phyloP scores from a whole-genome alignment of 805 yeast genomes.

The Pichia eremophila region DNA sequence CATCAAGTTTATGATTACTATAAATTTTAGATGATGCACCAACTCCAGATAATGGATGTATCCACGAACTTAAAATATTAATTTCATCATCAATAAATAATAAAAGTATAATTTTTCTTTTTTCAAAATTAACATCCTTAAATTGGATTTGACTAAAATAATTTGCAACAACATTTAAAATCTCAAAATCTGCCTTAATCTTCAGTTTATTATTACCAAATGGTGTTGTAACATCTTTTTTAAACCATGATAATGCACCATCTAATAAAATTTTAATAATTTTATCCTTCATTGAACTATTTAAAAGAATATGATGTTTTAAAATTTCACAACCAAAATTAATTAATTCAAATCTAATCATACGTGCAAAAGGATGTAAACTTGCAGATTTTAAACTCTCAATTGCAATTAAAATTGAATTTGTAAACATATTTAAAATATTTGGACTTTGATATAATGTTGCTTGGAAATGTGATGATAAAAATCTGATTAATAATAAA shows the following conservation, averaged over 20 bases:
- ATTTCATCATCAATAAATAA: conserved; percentile 72
- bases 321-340: conserved; percentile 59
- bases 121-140: conserved; percentile 26
- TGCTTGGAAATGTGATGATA: conserved; percentile 74
- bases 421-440: conserved; percentile 57
- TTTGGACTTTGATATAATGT: conserved; percentile 64
- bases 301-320: conserved; percentile 41
- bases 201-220: conserved; percentile 74
- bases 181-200: conserved; percentile 56
- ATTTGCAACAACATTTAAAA: conserved; percentile 45
- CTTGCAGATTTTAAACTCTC: conserved; percentile 48
- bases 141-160: conserved; percentile 20
- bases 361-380: conserved; percentile 72
- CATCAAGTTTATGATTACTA: conserved; percentile 27
- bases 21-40: conserved; percentile 22
- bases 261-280: conserved; percentile 48
- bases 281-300: conserved; percentile 33
- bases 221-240: conserved; percentile 54
- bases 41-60: conserved; percentile 44
- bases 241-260: conserved; percentile 76
- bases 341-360: conserved; percentile 65
- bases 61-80: conserved; percentile 65
- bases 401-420: conserved; percentile 50
- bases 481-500: conserved; percentile 51
- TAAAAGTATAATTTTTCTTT: conserved; percentile 46